Conservation (phyloP, 768 basidiomycete species). For the Rhizopogon vinicolor region DNA sequence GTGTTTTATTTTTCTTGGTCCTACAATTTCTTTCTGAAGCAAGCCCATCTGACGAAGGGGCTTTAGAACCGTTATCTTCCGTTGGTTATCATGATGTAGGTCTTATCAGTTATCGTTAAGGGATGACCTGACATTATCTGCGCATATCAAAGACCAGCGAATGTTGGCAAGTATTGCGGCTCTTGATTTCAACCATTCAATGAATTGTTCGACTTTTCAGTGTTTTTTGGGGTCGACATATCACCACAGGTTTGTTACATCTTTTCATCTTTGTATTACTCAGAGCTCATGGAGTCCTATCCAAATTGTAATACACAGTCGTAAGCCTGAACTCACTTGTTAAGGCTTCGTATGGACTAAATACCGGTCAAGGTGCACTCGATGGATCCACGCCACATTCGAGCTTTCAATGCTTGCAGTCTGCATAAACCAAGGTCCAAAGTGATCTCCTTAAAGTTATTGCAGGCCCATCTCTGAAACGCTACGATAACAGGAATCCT, state of each 20-base stretch:
- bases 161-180: background rate
- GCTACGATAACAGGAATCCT: slow-evolving; percentile 1
- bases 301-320: background rate
- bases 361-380: slow-evolving; percentile 1
- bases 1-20: slow-evolving; percentile 5
- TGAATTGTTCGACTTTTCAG: background rate
- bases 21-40: background rate
- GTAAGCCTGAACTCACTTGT: background rate
- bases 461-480: background rate
- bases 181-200: background rate
- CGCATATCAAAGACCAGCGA: background rate
- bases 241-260: background rate
- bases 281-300: background rate
- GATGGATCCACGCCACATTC: background rate
- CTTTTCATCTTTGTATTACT: background rate
- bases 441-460: background rate
- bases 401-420: slow-evolving; percentile 2
- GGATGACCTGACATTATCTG: background rate
- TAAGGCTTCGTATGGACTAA: background rate
- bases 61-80: slow-evolving; percentile 8
- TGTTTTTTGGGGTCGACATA: background rate
- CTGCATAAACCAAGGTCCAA: slow-evolving; percentile 5
- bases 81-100: slow-evolving; percentile 1
- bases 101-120: background rate
- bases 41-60: background rate